Base-by-base conservation (phyloP, 2,329 filamentous ascomycete species). In the Aureobasidium sp. region DNA sequence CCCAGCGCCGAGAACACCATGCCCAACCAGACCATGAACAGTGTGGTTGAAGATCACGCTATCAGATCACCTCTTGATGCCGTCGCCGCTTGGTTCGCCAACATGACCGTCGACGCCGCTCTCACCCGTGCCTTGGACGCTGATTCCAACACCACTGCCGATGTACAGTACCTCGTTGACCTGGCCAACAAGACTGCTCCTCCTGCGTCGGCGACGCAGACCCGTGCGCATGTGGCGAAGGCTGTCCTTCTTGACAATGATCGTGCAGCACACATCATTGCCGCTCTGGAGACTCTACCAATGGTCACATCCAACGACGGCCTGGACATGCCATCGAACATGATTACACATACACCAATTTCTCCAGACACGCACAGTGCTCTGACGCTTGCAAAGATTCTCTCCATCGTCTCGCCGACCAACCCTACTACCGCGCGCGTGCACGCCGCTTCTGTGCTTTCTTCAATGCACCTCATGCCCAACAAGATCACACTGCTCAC, bases 61-160 rank as follows among this genome's bases (percentile, higher is more conserved):
- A 89, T 96, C 62, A 84, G 88, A 57, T 94, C 90, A 19, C 90
- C 92, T 0, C 82, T 96, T 65, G 93, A 96, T 72, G 91, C 90
- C 13, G 84, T 96, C 55, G 90, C 92, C 7, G 90, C 92, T 2
- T 96, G 92, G 92, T 94, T 86, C 78, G 95, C 92, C 0, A 90
- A 84, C 64, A 79, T 87, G 60, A 79, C 84, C 13, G 75, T 96
- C 38, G 88, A 91, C 67, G 81, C 82, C 61, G 85, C 84, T 2
- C 79, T 96, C 29, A 77, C 84, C 13, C 78, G 78, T 17, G 85
- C 82, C 37, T 78, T 95, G 35, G 80, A 82, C 43, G 74, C 76
- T 15, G 73, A 78, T 33, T 80, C 81, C 61, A 77, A 79, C 11
- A 70, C 73, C 11, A 74, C 66, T 60, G 60, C 76, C 72, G 61